A percentile compares a stretch with the other conserved stretches of the same genome.
Conservation (phyloP, 345 rosid genomes). For the Populus alba region DNA sequence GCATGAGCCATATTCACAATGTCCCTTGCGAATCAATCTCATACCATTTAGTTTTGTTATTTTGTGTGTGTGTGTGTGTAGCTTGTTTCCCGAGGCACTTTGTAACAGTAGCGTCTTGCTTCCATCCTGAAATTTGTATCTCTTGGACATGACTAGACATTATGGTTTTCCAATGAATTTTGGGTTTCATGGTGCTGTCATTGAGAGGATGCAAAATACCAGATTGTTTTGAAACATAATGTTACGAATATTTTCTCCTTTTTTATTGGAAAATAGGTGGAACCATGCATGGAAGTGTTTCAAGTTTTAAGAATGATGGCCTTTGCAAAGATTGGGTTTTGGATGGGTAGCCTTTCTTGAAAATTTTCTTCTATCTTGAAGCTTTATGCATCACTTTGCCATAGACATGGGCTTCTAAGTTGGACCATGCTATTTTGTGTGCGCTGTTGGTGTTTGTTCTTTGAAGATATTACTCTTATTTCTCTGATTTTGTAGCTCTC, state of each 20-base stretch:
- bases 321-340: background rate
- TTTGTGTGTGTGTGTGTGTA: background rate
- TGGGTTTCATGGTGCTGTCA: background rate
- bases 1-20: background rate
- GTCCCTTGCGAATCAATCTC: background rate
- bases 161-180: background rate
- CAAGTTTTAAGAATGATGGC: background rate
- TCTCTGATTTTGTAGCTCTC: background rate
- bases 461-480: background rate
- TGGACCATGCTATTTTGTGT: background rate
- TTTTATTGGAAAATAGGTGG: background rate
- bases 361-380: background rate
- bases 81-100: background rate
- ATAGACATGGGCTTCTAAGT: background rate
- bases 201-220: background rate
- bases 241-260: background rate
- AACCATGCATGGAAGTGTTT: background rate
- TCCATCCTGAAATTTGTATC: background rate
- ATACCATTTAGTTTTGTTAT: background rate
- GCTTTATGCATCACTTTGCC: background rate
- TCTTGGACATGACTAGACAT: background rate
- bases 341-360: background rate
- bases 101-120: background rate
- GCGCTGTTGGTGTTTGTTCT: background rate
- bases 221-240: background rate